A percentile compares a stretch with the other conserved stretches of the same genome.
These are phyloP conservation scores for Craterostigma plantagineum DNA, from an alignment of 257 asterid species.

Conservation along the genomic window DNA sequence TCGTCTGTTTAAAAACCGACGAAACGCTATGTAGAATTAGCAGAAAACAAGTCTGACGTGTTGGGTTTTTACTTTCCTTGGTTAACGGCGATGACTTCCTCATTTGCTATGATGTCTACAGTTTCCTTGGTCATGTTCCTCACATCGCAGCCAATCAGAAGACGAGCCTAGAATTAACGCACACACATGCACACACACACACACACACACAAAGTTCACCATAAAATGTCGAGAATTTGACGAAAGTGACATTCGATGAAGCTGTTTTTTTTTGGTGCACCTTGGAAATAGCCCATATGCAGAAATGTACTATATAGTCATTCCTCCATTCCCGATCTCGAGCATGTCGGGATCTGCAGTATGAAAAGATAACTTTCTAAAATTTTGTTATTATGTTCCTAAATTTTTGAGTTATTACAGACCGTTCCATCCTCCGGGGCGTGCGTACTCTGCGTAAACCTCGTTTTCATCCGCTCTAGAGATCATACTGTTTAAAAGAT, in stretches of 20 bases:
- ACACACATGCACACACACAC: no score
- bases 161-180: slow-evolving; percentile 65
- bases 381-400: no score
- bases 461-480: slow-evolving; percentile 85
- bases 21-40: no score
- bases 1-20: slow-evolving; percentile 31
- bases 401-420: background rate
- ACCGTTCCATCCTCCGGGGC: slow-evolving; percentile 99
- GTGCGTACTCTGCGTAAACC: slow-evolving; percentile 66
- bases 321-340: slow-evolving; percentile 94
- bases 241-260: no score
- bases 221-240: slow-evolving; percentile 1
- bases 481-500: slow-evolving; percentile 36
- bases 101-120: slow-evolving; percentile 40
- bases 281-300: slow-evolving; percentile 88
- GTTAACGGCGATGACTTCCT: slow-evolving; percentile 62
- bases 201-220: no score
- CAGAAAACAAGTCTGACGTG: no score
- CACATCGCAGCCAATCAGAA: slow-evolving; percentile 78
- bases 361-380: no score
- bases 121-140: slow-evolving; percentile 36
- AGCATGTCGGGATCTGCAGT: slow-evolving; percentile 98
- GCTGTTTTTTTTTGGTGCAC: no score
- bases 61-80: slow-evolving; percentile 31
- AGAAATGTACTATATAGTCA: slow-evolving; percentile 79